Evolutionary conservation across 2,329 filamentous ascomycete genomes (phyloP).

Genomic region (Diaporthe sp.): DNA sequence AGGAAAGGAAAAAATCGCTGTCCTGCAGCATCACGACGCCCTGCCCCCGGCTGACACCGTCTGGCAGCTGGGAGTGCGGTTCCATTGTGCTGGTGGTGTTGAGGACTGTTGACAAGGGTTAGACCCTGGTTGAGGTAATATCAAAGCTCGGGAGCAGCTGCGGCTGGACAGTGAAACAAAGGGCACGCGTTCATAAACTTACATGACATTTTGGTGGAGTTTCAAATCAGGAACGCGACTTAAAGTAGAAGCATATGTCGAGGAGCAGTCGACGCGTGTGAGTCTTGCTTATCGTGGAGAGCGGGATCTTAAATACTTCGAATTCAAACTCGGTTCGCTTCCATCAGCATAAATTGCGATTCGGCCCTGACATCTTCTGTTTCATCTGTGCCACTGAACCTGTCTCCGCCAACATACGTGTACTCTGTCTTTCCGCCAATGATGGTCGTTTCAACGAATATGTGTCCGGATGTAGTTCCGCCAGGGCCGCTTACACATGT

Average conservation of each 20-base stretch:
- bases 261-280: neutral
- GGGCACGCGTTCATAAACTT: neutral
- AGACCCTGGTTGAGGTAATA: neutral
- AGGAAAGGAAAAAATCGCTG: constrained; percentile 65
- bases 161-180: too few species aligned
- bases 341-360: neutral
- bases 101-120: constrained; percentile 53
- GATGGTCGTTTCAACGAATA: neutral
- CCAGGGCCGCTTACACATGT: neutral
- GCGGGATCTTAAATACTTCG: neutral
- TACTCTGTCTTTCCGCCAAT: neutral
- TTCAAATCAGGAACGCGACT: neutral
- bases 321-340: neutral
- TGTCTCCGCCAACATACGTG: neutral
- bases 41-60: constrained; percentile 50
- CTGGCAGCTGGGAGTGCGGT: constrained; percentile 60
- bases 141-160: neutral
- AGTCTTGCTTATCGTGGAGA: neutral
- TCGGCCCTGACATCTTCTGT: constrained; percentile 1
- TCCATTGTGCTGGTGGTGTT: constrained; percentile 57
- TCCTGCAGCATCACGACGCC: constrained; percentile 64
- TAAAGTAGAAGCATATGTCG: neutral
- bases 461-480: neutral
- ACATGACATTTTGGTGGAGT: neutral
- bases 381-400: constrained; percentile 2